Percentiles rank a stretch among this genome's conserved stretches.
Evolutionary conservation across 2,329 filamentous ascomycete species (phyloP).

Genomic region (Aspergillus intermedius): DNA sequence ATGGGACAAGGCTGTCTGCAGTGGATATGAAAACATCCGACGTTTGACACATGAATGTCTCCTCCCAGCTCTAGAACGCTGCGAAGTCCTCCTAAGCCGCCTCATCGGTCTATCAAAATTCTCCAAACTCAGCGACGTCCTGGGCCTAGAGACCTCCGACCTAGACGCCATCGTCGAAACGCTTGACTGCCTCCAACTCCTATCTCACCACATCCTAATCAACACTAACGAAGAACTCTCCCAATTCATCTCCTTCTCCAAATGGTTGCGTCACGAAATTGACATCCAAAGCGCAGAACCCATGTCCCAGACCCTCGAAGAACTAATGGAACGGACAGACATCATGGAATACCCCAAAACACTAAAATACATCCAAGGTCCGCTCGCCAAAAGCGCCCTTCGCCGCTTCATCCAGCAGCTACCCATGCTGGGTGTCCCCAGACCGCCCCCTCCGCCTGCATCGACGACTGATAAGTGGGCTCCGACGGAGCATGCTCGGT

Average conservation of each 20-base stretch:
- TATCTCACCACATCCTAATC: slow-evolving; percentile 66
- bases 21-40: slow-evolving; percentile 70
- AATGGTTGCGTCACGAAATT: slow-evolving; percentile 78
- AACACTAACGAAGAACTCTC: slow-evolving; percentile 69
- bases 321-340: slow-evolving; percentile 70
- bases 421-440: slow-evolving; percentile 27
- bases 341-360: slow-evolving; percentile 67
- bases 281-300: slow-evolving; percentile 65
- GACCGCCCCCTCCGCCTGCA: slow-evolving; percentile 31
- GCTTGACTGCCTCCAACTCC: slow-evolving; percentile 66
- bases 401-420: slow-evolving; percentile 48
- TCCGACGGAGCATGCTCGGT: slow-evolving; percentile 28
- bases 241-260: slow-evolving; percentile 70
- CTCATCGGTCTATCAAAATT: slow-evolving; percentile 79
- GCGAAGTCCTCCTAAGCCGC: slow-evolving; percentile 71
- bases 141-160: slow-evolving; percentile 60
- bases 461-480: slow-evolving; percentile 34
- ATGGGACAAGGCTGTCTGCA: slow-evolving; percentile 82
- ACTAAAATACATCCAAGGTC: slow-evolving; percentile 68
- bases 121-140: slow-evolving; percentile 58
- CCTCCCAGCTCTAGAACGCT: slow-evolving; percentile 78
- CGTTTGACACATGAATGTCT: slow-evolving; percentile 79
- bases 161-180: slow-evolving; percentile 60
- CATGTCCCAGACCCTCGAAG: slow-evolving; percentile 54
- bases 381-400: slow-evolving; percentile 61